Evolutionary conservation across 1,284 basidiomycete species (phyloP), one percentile per base, ranked within the genome.

Genomic region (Ustilago trichophora): DNA sequence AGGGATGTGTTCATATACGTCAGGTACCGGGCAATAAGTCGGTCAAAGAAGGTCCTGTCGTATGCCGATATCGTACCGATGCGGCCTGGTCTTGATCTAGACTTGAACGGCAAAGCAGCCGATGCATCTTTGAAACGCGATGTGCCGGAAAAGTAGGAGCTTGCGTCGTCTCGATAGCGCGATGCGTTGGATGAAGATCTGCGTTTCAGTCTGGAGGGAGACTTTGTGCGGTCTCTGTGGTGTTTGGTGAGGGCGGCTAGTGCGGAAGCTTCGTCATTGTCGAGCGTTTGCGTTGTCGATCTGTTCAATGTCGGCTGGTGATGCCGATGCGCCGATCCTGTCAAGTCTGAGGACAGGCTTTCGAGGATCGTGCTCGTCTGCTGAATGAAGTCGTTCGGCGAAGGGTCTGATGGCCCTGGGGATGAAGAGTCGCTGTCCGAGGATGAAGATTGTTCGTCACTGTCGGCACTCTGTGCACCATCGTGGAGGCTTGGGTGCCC

Each of bases 331-430:
- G 66, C 43, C 29, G 59, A 24, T 1, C 51, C 51, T 1, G 66
- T 48, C 3, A 69, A 40, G n/a, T 64, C 60, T 2, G 66, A 69
- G 1, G 55, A 59, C 11, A 69, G 37, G 22, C 52, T 63, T n/a
- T 69, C 66, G 27, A 69, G 48, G 31, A 69, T 69, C 21, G 66
- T 59, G 45, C 59, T 55, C 10, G 59, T 69, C 38, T 69, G 59
- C 22, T 69, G 66, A 5, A 69, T 44, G 34, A 69, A 53, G 37
- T 63, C 66, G 22, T 69, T 69, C 3, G 66, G 49, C 4, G 55
- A 55, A 3, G 55, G 66, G 21, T 55, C 47, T 0, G 51, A 19
- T 3, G 58, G 49, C 10, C 35, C 33, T 6, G 50, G 51, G 4
- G 63, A 48, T 7, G 56, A 55, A 13, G 48, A 48, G 5, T 33